A percentile compares a stretch with the other conserved stretches of the same genome.
These are phyloP conservation scores for Samsoniella hepiali DNA, from an alignment of 2,329 filamentous ascomycete genomes.

Conservation along the genomic window DNA sequence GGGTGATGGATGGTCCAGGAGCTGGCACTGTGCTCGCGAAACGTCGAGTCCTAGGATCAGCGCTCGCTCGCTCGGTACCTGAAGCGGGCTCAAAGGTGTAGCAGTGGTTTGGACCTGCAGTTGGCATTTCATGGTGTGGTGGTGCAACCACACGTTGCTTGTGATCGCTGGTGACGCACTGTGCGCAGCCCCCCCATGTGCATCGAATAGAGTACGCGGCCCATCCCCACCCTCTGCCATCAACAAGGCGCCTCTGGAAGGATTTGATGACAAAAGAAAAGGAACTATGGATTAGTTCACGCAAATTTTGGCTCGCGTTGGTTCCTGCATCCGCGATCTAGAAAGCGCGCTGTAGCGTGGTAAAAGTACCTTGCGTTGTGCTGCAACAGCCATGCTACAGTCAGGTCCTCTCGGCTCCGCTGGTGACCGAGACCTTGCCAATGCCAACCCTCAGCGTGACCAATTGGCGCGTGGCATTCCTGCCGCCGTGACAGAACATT, in stretches of 20 bases:
- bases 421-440: background rate
- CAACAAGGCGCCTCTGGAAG: background rate
- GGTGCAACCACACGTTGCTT: background rate
- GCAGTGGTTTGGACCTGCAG: too few species aligned
- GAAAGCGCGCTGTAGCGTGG: background rate
- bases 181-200: background rate
- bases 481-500: constrained; percentile 24
- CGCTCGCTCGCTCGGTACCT: background rate
- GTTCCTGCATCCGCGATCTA: background rate
- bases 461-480: constrained; percentile 30
- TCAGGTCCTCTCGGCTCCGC: background rate
- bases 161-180: background rate
- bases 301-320: background rate
- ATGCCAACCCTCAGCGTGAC: constrained; percentile 3
- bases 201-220: background rate
- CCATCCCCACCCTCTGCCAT: background rate
- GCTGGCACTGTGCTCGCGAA: background rate
- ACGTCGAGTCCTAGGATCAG: background rate
- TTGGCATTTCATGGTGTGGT: too few species aligned
- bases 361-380: background rate
- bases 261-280: background rate
- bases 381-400: background rate
- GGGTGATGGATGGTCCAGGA: background rate
- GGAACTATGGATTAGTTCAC: background rate
- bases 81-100: too few species aligned